phyloP scores from a whole-genome alignment of 116 monocot genomes.

The Zostera marina region DNA sequence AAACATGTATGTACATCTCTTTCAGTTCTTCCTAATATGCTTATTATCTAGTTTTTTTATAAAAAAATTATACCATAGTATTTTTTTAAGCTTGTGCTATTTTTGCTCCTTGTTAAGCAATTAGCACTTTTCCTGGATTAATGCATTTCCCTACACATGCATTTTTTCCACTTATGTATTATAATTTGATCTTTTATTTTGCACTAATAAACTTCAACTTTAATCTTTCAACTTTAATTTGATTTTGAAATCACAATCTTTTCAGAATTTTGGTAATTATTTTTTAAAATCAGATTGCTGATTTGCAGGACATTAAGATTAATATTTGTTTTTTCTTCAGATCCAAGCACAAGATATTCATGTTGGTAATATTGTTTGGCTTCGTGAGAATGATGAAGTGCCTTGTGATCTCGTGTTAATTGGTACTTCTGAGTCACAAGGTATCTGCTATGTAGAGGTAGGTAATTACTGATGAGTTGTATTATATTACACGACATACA shows the following conservation, averaged over 20 bases:
- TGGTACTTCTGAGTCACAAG: conserved; percentile 91
- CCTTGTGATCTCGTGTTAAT: conserved; percentile 91
- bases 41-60: not conserved
- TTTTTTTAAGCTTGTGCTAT: not conserved
- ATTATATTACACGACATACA: not conserved
- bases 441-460: conserved; percentile 96
- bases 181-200: too few species aligned
- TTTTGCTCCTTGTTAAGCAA: too few species aligned
- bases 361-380: conserved; percentile 92
- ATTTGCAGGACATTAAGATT: too few species aligned
- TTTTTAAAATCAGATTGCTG: too few species aligned
- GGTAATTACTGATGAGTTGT: conserved; percentile 18
- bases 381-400: conserved; percentile 94
- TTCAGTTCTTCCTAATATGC: not conserved
- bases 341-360: conserved; percentile 90
- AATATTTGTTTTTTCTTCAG: conserved; percentile 19
- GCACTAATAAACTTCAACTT: too few species aligned
- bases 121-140: too few species aligned
- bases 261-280: too few species aligned
- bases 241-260: too few species aligned
- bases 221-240: too few species aligned
- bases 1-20: conserved; percentile 42
- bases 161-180: too few species aligned
- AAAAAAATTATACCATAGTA: not conserved
- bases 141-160: too few species aligned